Conservation (phyloP, 129 eudicot species). For the Scalesia atractyloides region DNA sequence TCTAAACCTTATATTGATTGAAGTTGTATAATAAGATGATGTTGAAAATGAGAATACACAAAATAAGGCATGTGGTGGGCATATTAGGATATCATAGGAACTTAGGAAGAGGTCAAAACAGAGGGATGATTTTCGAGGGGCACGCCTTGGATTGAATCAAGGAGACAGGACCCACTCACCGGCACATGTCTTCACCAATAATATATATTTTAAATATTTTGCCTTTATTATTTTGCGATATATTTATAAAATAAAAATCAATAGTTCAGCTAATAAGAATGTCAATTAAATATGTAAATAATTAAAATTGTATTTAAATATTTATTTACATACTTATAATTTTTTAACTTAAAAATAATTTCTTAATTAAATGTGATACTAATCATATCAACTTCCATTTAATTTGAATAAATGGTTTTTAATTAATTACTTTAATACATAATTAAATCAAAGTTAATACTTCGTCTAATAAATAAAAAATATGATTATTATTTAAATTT, state of each 20-base stretch:
- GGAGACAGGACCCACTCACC: conserved; percentile 71
- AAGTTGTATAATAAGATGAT: conserved; percentile 8
- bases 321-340: too few species aligned
- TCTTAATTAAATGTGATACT: too few species aligned
- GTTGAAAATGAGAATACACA: conserved; percentile 7
- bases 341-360: too few species aligned
- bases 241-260: neutral
- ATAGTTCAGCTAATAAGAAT: neutral
- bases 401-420: too few species aligned
- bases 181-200: conserved; percentile 22
- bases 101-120: conserved; percentile 33
- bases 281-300: neutral
- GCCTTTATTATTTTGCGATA: neutral
- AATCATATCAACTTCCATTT: too few species aligned
- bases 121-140: conserved; percentile 62
- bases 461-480: too few species aligned
- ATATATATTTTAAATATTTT: neutral
- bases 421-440: too few species aligned
- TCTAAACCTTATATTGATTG: neutral
- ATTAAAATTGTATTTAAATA: too few species aligned
- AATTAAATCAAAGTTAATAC: too few species aligned
- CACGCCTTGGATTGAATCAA: conserved; percentile 88
- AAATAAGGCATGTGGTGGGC: conserved; percentile 28
- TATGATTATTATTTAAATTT: too few species aligned
- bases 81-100: conserved; percentile 24